Percentiles rank a stretch among this genome's conserved stretches.
Evolutionary conservation across 768 basidiomycete genomes (phyloP).

Genomic region (Mycena galericulata): DNA sequence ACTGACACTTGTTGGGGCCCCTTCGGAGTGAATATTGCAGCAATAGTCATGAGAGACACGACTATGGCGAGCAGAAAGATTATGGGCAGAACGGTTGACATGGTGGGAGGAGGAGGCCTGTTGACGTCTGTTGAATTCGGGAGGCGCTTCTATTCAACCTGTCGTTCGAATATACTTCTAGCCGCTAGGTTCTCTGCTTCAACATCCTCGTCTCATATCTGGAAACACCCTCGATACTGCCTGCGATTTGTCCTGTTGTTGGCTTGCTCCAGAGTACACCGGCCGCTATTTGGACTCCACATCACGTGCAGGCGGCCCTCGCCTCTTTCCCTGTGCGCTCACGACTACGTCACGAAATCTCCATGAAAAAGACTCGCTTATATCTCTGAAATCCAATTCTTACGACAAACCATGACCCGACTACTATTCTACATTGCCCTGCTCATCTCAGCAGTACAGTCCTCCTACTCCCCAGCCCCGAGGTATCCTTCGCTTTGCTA

Average conservation of each 20-base stretch:
- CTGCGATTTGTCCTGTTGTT: no score
- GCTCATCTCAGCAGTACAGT: constrained; percentile 34
- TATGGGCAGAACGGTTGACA: constrained; percentile 80
- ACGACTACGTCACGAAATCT: constrained; percentile 32
- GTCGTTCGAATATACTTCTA: neutral
- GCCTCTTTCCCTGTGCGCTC: constrained; percentile 7
- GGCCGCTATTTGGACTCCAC: neutral
- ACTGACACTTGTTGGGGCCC: constrained; percentile 92
- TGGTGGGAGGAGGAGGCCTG: constrained; percentile 43
- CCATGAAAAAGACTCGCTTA: constrained; percentile 24
- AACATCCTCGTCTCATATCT: no score
- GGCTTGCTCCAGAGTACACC: no score
- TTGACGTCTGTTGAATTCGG: neutral
- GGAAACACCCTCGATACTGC: no score
- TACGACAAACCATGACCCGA: constrained; percentile 32
- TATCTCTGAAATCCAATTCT: constrained; percentile 1
- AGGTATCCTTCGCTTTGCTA: constrained; percentile 23
- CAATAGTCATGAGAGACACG: constrained; percentile 69
- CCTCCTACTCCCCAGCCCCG: constrained; percentile 31
- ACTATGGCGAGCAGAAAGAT: constrained; percentile 75
- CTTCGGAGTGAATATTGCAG: constrained; percentile 82
- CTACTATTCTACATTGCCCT: constrained; percentile 30
- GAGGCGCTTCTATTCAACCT: neutral
- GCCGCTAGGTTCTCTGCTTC: no score
- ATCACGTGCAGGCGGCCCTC: constrained; percentile 2